phyloP scores from a whole-genome alignment of 192 early-diverging fungal species.

The Coemansia sp. region DNA sequence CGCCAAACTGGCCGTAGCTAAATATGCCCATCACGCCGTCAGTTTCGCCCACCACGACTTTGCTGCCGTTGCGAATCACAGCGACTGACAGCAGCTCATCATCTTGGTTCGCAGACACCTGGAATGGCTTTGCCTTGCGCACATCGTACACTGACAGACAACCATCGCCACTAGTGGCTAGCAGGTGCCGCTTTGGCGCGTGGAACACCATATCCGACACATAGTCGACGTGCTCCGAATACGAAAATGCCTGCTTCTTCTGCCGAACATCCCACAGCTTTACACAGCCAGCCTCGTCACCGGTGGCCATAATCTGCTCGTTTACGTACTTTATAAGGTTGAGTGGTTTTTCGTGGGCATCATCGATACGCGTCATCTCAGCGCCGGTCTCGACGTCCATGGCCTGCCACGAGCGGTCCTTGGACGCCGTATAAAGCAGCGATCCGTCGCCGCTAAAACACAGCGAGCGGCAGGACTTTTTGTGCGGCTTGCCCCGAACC shows the following conservation, averaged over 20 bases:
- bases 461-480: slow-evolving; percentile 83
- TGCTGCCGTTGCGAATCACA: slow-evolving; percentile 64
- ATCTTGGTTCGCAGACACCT: slow-evolving; percentile 91
- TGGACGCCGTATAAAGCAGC: slow-evolving; percentile 70
- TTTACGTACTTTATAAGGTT: slow-evolving; percentile 73
- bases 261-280: slow-evolving; percentile 88
- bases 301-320: slow-evolving; percentile 81
- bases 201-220: slow-evolving; percentile 84
- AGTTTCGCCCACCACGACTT: slow-evolving; percentile 90
- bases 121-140: slow-evolving; percentile 79
- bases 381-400: slow-evolving; percentile 76
- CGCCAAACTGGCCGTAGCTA: slow-evolving; percentile 88
- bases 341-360: slow-evolving; percentile 81
- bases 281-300: slow-evolving; percentile 88
- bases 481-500: slow-evolving; percentile 58
- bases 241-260: slow-evolving; percentile 72
- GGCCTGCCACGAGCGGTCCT: slow-evolving; percentile 80
- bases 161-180: slow-evolving; percentile 87
- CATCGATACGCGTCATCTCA: slow-evolving; percentile 64
- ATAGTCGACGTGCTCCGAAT: slow-evolving; percentile 87
- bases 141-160: slow-evolving; percentile 89
- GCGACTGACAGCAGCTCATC: slow-evolving; percentile 88
- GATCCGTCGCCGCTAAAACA: slow-evolving; percentile 76
- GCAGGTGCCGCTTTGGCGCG: slow-evolving; percentile 69
- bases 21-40: slow-evolving; percentile 87